Base-by-base conservation (phyloP, 2,329 filamentous ascomycete genomes). In the Exserohilum turcica region DNA sequence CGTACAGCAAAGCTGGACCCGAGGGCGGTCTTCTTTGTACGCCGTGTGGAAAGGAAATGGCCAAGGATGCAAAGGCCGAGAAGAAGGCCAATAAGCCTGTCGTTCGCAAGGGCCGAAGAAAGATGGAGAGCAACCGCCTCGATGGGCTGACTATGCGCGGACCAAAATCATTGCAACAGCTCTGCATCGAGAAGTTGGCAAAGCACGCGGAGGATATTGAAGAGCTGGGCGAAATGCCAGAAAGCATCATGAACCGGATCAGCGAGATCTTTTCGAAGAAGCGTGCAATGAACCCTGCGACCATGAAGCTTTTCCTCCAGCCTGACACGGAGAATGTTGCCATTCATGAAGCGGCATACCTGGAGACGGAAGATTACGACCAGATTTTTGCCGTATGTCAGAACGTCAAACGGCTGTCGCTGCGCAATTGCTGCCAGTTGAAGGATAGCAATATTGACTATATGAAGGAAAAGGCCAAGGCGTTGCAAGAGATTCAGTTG, bases 391-490 rank as follows among this genome's bases (percentile, higher is more conserved):
- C 91, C 45, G 82, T 86, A 2, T 86, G 89, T 52, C 86, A 90
- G 0, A 80, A 80, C 5, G 78, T 96, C 48, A 85, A 85, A 64
- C 82, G 82, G 37, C 80, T 97, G 51, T 89, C 91, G 60, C 78
- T 96, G 9, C 86, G 89, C 43, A 93, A 92, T 66, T 91, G 88
- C n/a, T 90, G 94, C 43, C 92, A 96, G 68, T 88, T 97, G 80
- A 96, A 96, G 74, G 89, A 97, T 66, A 80, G 81, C 33, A 89
- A 92, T 36, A 82, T 97, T 74, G 84, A 91, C 46, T 96, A 93
- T 71, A 83, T 97, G 66, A 79, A 90, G 16, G 86, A 86, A 49
- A 89, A 90, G 42, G 82, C 89, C 43, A 83, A 85, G 43, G 75
- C 82, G 7, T 79, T 97, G n/a, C 83, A 86, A 54, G 82, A 85